phyloP scores from a whole-genome alignment of 805 yeast species.

The Yarrowia sp. region DNA sequence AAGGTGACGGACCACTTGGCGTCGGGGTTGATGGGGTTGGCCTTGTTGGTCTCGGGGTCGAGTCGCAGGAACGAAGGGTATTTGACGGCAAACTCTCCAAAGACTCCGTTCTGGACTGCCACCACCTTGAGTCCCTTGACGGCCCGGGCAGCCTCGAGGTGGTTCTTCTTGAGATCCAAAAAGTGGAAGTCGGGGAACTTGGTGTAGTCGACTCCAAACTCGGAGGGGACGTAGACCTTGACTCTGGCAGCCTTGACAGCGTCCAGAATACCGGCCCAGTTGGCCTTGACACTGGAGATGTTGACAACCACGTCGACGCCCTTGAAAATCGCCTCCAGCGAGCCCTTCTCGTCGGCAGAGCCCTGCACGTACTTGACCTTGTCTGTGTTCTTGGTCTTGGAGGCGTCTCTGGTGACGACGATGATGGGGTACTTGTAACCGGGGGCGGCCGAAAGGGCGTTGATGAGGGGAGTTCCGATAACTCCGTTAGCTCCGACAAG shows the following conservation, averaged over 20 bases:
- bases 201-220: constrained; percentile 59
- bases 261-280: constrained; percentile 51
- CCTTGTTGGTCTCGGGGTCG: constrained; percentile 9
- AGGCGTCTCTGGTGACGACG: constrained; percentile 58
- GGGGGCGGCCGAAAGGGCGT: constrained; percentile 55
- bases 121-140: constrained; percentile 45
- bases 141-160: constrained; percentile 42
- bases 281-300: constrained; percentile 52
- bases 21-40: constrained; percentile 42
- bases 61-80: constrained; percentile 22
- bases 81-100: constrained; percentile 40
- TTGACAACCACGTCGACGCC: constrained; percentile 62
- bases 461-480: constrained; percentile 58
- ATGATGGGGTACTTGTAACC: constrained; percentile 61
- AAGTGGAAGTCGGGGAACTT: constrained; percentile 13
- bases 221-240: constrained; percentile 64
- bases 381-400: constrained; percentile 48
- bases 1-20: constrained; percentile 42
- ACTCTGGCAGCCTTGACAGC: constrained; percentile 55
- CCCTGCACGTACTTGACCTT: constrained; percentile 40
- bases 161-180: constrained; percentile 41
- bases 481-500: constrained; percentile 61
- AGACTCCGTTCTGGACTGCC: constrained; percentile 43
- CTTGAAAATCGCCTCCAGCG: constrained; percentile 48
- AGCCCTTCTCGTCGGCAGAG: constrained; percentile 39